A percentile compares a stretch with the other conserved stretches of the same genome.
These are phyloP conservation scores for Fraxinus quadrangulata DNA, from an alignment of 257 asterid genomes.

Conservation along the genomic window DNA sequence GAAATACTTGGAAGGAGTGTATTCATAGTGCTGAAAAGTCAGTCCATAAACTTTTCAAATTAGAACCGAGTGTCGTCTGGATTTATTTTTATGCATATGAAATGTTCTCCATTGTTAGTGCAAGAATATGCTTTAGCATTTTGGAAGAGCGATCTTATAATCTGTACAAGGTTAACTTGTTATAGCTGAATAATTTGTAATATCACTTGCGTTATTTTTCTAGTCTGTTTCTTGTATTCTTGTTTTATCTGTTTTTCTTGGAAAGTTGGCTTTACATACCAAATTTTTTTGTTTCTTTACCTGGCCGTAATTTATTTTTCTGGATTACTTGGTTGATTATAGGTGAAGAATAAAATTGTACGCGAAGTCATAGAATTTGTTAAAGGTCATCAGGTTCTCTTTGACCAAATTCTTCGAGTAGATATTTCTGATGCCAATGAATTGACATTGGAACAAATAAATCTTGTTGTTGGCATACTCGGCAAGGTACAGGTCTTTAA, in stretches of 20 bases:
- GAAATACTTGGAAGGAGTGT: background rate
- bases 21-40: background rate
- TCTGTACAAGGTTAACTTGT: background rate
- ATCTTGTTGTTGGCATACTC: slow-evolving; percentile 77
- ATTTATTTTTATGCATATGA: background rate
- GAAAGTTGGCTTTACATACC: background rate
- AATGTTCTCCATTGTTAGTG: background rate
- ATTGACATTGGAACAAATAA: slow-evolving; percentile 70
- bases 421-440: slow-evolving; percentile 76
- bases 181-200: background rate
- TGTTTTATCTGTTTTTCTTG: slow-evolving; percentile 10
- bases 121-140: background rate
- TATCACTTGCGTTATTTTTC: background rate
- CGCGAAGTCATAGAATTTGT: slow-evolving; percentile 83
- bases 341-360: slow-evolving; percentile 93
- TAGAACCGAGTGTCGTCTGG: background rate
- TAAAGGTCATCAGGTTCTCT: slow-evolving; percentile 71
- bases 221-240: background rate
- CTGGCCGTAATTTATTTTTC: slow-evolving; percentile 10
- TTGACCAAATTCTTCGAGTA: slow-evolving; percentile 86
- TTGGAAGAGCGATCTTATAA: background rate
- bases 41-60: background rate
- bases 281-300: slow-evolving; percentile 5
- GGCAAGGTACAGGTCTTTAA: slow-evolving; percentile 64
- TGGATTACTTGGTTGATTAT: slow-evolving; percentile 28